Conservation (phyloP, 495 filamentous ascomycete genomes). For the Podospora fimiseda region DNA sequence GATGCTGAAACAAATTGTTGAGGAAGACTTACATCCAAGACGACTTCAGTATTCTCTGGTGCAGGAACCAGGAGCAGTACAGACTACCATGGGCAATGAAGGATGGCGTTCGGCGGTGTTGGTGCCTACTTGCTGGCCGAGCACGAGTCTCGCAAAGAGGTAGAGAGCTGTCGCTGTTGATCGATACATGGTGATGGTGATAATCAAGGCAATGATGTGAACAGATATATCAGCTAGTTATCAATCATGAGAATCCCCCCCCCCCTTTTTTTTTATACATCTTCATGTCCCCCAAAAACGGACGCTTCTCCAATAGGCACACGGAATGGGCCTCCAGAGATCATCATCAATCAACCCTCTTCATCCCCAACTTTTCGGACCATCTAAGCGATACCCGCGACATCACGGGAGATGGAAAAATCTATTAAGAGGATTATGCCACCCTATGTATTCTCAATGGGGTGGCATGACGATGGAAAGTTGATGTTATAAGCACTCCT, state of each 20-base stretch:
- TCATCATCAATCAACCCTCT: background rate
- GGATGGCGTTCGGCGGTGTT: slow-evolving; percentile 50
- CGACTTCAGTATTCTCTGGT: slow-evolving; percentile 45
- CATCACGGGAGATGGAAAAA: too few species aligned
- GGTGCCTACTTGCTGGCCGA: slow-evolving; percentile 48
- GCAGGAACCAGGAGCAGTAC: slow-evolving; percentile 46
- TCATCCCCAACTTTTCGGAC: background rate
- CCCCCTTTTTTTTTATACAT: too few species aligned
- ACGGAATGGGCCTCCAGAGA: background rate
- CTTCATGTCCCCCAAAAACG: too few species aligned
- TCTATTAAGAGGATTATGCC: too few species aligned
- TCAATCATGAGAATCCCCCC: background rate
- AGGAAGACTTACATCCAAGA: slow-evolving; percentile 41
- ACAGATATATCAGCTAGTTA: background rate
- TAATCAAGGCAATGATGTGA: background rate
- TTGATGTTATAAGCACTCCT: too few species aligned
- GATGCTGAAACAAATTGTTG: background rate
- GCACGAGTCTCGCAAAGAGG: slow-evolving; percentile 28
- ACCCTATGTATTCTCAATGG: too few species aligned
- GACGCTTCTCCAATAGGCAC: background rate
- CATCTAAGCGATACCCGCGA: background rate
- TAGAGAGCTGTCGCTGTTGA: slow-evolving; percentile 21
- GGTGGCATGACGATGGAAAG: background rate
- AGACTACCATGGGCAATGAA: slow-evolving; percentile 48
- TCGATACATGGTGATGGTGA: slow-evolving; percentile 17